Conservation (phyloP, 495 filamentous ascomycete species). For the Bryoglossum gracile region DNA sequence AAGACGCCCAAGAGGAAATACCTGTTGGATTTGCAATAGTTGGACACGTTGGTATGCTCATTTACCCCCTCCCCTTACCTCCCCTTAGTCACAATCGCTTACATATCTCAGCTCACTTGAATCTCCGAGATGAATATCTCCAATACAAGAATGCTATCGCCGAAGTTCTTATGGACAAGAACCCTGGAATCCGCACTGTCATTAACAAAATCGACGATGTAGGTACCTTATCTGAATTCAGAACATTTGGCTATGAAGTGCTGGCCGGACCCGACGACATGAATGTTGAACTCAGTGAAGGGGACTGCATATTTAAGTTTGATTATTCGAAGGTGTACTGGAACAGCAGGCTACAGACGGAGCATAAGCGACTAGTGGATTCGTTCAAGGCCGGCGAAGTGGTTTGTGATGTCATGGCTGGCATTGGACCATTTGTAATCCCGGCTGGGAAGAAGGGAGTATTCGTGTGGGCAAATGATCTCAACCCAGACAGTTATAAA, state of each 20-base stretch:
- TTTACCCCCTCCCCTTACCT: too few relatives aligned
- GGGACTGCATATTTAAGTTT: constrained; percentile 57
- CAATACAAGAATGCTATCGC: constrained; percentile 82
- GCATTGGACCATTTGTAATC: constrained; percentile 90
- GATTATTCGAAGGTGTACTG: constrained; percentile 91
- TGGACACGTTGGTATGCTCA: constrained; percentile 72
- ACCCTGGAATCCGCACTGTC: constrained; percentile 68
- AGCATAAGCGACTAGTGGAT: constrained; percentile 74
- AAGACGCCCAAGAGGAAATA: constrained; percentile 60
- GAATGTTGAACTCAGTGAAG: constrained; percentile 66
- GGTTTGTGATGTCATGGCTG: constrained; percentile 96
- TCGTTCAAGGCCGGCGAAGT: constrained; percentile 79
- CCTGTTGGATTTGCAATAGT: constrained; percentile 81
- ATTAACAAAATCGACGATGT: constrained; percentile 94
- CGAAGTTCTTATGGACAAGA: constrained; percentile 81
- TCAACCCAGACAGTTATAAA: constrained; percentile 81
- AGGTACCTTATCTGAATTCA: constrained; percentile 73
- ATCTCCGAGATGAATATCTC: constrained; percentile 71
- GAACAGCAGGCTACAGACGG: constrained; percentile 84
- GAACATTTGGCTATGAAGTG: constrained; percentile 92
- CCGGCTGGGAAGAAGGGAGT: constrained; percentile 82
- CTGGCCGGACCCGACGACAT: constrained; percentile 72
- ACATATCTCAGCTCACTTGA: constrained; percentile 61
- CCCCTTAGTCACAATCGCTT: neutral
- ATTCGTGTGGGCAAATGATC: constrained; percentile 96